Conservation (phyloP, 1,284 basidiomycete genomes). For the Ganoderma lingzhi region DNA sequence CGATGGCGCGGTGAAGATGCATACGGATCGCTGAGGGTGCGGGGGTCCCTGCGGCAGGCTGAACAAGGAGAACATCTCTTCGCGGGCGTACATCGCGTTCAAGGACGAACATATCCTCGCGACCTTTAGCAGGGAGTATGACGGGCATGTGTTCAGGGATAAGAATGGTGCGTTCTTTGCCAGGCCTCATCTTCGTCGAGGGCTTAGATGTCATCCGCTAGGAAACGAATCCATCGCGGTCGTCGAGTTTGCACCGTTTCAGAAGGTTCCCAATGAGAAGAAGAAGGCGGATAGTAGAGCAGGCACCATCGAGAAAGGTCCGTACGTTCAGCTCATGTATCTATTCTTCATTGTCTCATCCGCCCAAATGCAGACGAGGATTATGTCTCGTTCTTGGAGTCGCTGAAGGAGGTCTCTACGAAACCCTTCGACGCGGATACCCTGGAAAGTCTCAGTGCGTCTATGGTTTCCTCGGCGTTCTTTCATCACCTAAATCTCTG, state of each 20-base stretch:
- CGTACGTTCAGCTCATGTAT: not conserved
- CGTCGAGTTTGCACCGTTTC: constrained; percentile 94
- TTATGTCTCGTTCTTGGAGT: constrained; percentile 80
- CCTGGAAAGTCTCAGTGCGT: constrained; percentile 70
- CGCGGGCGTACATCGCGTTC: constrained; percentile 94
- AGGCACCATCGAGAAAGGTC: constrained; percentile 83
- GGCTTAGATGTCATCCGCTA: constrained; percentile 41
- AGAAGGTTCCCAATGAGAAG: constrained; percentile 82
- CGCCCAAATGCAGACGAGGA: constrained; percentile 44
- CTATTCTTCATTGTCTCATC: no score
- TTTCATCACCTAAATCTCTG: constrained; percentile 44
- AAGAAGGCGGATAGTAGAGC: constrained; percentile 75
- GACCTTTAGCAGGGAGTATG: constrained; percentile 85
- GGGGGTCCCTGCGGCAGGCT: constrained; percentile 48
- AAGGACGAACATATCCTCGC: constrained; percentile 76
- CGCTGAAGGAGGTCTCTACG: constrained; percentile 55
- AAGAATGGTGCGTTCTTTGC: constrained; percentile 74
- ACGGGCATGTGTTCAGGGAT: constrained; percentile 92
- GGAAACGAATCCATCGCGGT: constrained; percentile 89
- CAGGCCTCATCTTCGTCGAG: constrained; percentile 2
- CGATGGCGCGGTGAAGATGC: not conserved
- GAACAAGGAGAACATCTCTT: constrained; percentile 84
- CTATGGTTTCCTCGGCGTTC: constrained; percentile 9
- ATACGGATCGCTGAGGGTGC: not conserved
- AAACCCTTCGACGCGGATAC: constrained; percentile 63